A percentile compares a stretch with the other conserved stretches of the same genome.
Conservation (phyloP, 164 flowering plant genomes). For the Kalanchoe fedtschenkoi region DNA sequence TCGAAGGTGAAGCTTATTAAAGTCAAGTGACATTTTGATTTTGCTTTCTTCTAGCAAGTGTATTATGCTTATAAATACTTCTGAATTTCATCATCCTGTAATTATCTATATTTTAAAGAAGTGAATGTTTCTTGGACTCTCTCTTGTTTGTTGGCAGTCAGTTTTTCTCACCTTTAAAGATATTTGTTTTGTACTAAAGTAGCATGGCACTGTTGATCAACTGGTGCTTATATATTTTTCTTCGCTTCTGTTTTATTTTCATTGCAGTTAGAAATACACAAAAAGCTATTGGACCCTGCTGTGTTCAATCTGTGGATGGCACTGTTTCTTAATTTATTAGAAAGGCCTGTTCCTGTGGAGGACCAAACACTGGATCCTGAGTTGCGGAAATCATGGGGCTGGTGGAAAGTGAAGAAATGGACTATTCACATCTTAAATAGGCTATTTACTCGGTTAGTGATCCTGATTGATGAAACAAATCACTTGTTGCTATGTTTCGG, state of each 20-base stretch:
- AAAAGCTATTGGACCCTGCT: constrained; percentile 75
- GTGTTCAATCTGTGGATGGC: constrained; percentile 96
- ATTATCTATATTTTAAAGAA: too few relatives aligned
- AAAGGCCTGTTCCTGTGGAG: constrained; percentile 92
- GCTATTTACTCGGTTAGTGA: constrained; percentile 66
- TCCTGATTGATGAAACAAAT: not conserved
- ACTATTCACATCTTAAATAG: constrained; percentile 92
- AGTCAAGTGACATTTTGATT: too few relatives aligned
- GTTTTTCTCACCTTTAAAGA: too few relatives aligned
- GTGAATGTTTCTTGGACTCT: too few relatives aligned
- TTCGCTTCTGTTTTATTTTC: not conserved
- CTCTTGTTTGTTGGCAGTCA: too few relatives aligned
- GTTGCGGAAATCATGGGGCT: constrained; percentile 86
- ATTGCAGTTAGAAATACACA: constrained; percentile 89
- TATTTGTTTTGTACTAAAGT: too few relatives aligned
- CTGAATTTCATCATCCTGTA: too few relatives aligned
- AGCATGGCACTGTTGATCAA: too few relatives aligned
- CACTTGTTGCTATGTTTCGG: too few relatives aligned
- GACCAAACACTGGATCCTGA: constrained; percentile 94
- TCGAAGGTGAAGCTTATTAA: too few relatives aligned
- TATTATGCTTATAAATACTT: too few relatives aligned
- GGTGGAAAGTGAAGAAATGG: constrained; percentile 99
- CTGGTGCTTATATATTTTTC: not conserved
- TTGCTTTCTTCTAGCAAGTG: too few relatives aligned
- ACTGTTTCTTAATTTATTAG: constrained; percentile 75